Percentiles rank a stretch among this genome's conserved stretches.
phyloP scores from a whole-genome alignment of 1,139 yeast genomes.

The Pneumocystis murina region DNA sequence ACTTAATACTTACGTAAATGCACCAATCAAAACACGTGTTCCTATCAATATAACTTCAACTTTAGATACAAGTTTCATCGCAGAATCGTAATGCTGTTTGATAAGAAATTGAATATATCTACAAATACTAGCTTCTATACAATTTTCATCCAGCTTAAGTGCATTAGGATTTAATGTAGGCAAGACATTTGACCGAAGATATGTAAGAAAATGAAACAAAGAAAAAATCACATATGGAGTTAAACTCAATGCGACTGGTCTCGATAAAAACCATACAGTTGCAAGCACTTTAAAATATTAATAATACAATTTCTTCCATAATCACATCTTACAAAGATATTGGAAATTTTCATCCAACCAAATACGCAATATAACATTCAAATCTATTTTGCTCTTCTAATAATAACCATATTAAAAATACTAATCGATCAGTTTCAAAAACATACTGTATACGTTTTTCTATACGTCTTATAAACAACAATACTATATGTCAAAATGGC shows the following conservation, averaged over 20 bases:
- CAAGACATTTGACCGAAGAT: conserved; percentile 47
- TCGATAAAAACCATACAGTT: conserved; percentile 40
- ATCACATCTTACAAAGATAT: conserved; percentile 27
- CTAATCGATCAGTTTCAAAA: not conserved
- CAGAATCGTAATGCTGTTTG: conserved; percentile 9
- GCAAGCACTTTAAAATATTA: conserved; percentile 29
- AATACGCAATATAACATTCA: conserved; percentile 24
- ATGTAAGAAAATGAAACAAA: conserved; percentile 55
- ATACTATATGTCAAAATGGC: conserved; percentile 64
- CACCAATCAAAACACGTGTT: conserved; percentile 2
- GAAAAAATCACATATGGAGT: conserved; percentile 58
- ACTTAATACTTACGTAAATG: not conserved
- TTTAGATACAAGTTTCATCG: conserved; percentile 11
- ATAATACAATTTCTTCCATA: not conserved
- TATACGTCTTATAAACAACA: conserved; percentile 43
- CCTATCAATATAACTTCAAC: conserved; percentile 8
- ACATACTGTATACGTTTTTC: conserved; percentile 8
- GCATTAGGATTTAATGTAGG: conserved; percentile 44
- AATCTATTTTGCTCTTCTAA: conserved; percentile 11
- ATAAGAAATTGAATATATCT: conserved; percentile 6
- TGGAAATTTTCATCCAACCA: conserved; percentile 53
- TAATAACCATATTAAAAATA: not conserved
- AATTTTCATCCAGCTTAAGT: not conserved
- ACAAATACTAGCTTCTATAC: conserved; percentile 1
- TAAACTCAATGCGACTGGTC: conserved; percentile 39